Conservation (phyloP, 352 stramenopile genomes). For the Globisporangium middletonii region DNA sequence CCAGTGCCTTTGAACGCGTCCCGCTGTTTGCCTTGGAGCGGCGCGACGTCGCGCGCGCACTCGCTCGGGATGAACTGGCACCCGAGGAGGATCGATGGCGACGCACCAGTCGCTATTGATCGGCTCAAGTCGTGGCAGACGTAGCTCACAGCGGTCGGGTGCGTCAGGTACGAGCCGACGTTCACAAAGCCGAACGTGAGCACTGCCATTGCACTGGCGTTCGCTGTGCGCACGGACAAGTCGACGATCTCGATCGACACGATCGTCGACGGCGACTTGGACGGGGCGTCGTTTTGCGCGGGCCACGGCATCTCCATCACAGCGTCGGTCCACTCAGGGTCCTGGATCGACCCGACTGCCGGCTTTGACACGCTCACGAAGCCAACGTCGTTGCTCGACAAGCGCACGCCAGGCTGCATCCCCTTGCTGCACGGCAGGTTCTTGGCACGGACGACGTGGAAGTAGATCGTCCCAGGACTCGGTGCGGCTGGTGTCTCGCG, state of each 20-base stretch:
- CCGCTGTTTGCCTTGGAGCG: conserved; percentile 5
- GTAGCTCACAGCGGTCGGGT: conserved; percentile 29
- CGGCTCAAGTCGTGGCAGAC: conserved; percentile 18
- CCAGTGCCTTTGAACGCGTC: conserved; percentile 2
- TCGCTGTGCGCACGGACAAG: conserved; percentile 27
- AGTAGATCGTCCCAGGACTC: conserved; percentile 18
- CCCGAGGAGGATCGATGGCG: conserved; percentile 25
- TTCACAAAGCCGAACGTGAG: conserved; percentile 31
- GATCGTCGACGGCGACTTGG: background rate
- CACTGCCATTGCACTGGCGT: conserved; percentile 25
- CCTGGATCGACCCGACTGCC: conserved; percentile 23
- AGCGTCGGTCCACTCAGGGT: conserved; percentile 24
- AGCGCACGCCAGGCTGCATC: conserved; percentile 32
- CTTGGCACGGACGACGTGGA: conserved; percentile 28
- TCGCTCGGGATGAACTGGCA: conserved; percentile 37
- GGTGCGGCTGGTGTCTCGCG: background rate
- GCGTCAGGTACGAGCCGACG: conserved; percentile 23
- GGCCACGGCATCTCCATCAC: conserved; percentile 24
- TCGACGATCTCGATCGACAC: conserved; percentile 38
- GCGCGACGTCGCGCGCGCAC: conserved; percentile 8
- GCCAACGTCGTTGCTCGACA: conserved; percentile 7
- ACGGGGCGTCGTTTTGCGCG: background rate
- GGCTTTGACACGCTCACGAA: conserved; percentile 23
- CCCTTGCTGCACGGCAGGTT: conserved; percentile 23
- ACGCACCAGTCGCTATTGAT: background rate